phyloP scores from a whole-genome alignment of 2,329 filamentous ascomycete genomes.

The Beauveria pseudobassiana region DNA sequence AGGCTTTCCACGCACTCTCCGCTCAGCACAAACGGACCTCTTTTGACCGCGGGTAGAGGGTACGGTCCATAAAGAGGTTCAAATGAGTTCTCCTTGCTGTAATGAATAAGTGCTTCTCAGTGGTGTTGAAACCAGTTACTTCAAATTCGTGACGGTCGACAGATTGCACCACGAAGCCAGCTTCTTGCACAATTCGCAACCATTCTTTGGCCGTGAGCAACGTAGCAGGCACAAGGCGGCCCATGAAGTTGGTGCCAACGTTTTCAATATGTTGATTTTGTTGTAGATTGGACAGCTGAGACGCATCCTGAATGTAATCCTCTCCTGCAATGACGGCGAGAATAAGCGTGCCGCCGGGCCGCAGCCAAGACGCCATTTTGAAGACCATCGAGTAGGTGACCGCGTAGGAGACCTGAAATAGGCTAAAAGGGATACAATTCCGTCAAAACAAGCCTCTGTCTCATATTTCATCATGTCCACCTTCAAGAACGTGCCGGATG shows the following conservation, averaged over 20 bases:
- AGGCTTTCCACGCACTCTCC: not conserved
- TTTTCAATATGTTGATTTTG: not conserved
- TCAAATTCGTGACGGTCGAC: not conserved
- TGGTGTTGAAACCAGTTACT: not conserved
- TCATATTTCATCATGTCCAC: not conserved
- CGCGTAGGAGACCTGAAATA: not conserved
- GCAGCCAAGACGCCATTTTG: conserved; percentile 1
- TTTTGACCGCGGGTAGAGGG: not conserved
- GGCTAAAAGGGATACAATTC: not conserved
- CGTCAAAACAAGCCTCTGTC: not conserved
- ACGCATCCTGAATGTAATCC: not conserved
- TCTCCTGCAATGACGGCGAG: not conserved
- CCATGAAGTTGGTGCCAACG: not conserved
- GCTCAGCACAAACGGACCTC: not conserved
- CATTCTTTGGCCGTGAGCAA: not conserved
- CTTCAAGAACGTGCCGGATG: not conserved
- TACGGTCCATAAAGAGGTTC: not conserved
- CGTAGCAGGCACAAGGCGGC: not conserved
- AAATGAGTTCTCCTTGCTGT: not conserved
- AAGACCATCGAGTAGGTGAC: not conserved
- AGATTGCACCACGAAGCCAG: not conserved
- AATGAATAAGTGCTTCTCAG: not conserved
- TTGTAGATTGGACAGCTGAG: not conserved
- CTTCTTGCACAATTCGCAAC: not conserved
- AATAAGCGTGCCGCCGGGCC: not conserved